Evolutionary conservation across 352 stramenopile species (phyloP), one percentile per base, ranked within the genome.

Genomic region (Phytophthora fragariae): DNA sequence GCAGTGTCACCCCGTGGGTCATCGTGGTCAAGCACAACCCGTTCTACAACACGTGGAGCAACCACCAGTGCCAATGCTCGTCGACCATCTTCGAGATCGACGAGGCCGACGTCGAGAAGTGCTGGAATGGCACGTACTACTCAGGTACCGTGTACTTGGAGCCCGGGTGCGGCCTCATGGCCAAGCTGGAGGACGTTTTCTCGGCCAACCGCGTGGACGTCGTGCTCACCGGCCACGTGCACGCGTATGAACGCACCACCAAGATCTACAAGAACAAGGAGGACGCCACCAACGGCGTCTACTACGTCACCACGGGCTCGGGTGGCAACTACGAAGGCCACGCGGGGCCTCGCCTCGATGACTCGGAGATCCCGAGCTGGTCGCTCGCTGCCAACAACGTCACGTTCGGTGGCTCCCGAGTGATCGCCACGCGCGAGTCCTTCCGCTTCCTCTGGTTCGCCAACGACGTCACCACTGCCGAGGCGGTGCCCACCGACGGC

Each of bases 21-120:
- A 65, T 97, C 29, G 64, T 98, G 15, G 83, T 95, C 62, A 82
- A 81, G 27, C 91, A 97, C 74, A 82, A 86, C 50, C 85, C 86
- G 3, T 89, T 66, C 49, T 92, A 92, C 75, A 92, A 90, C 70
- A 83, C 72, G 21, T 92, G 86, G 80, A 72, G 46, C 12, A 77
- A 84, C 59, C 86, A 92, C 67, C 82, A 92, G 67, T 86, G 80
- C 39, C 75, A 81, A 24, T 86, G 76, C 37, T 81, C 75, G 44
- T 65, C 73, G 17, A 83, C 70, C 6, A 76, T 80, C 59, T 86
- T 84, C 47, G 74, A 79, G 2, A 81, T 84, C 33, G 57, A 74
- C 60, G 68, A 79, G 10, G 53, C 56, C 2, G 74, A 82, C 12
- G 65, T 53, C 24, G 73, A 79, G 15, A 79, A 80, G 15, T 89